phyloP scores from a whole-genome alignment of 2,329 filamentous ascomycete genomes.

The Hansfordia pulvinata region DNA sequence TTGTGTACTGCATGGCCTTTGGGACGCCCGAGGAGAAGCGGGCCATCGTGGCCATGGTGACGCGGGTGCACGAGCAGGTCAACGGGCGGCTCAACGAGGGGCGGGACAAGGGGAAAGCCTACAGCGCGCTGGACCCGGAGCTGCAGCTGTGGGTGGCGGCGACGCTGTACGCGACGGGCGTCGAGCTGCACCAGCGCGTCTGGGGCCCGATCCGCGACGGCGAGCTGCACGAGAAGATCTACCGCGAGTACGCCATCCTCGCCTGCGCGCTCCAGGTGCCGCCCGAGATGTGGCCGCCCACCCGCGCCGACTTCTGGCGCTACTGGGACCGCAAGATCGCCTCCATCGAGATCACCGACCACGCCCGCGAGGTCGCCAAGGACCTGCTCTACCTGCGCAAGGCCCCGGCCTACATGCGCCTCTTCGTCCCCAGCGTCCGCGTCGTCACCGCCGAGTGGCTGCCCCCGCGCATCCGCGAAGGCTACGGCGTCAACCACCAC shows the following conservation, averaged over 20 bases:
- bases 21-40: constrained; percentile 18
- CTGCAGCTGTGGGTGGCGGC: constrained; percentile 26
- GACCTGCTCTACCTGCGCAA: constrained; percentile 12
- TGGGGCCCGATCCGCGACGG: constrained; percentile 16
- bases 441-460: constrained; percentile 10
- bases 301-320: constrained; percentile 11
- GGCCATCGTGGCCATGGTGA: constrained; percentile 20
- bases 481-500: constrained; percentile 11
- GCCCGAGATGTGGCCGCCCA: constrained; percentile 14
- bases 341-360: constrained; percentile 12
- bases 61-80: constrained; percentile 18
- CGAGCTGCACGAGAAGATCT: constrained; percentile 12
- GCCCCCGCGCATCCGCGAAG: constrained; percentile 10
- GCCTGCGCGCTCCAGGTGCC: constrained; percentile 16
- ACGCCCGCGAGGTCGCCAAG: constrained; percentile 11
- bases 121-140: constrained; percentile 20
- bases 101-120: constrained; percentile 8
- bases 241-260: constrained; percentile 13
- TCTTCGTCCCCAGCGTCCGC: constrained; percentile 9
- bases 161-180: constrained; percentile 21
- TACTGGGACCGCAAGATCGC: constrained; percentile 16
- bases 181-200: constrained; percentile 20
- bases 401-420: constrained; percentile 8
- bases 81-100: constrained; percentile 12
- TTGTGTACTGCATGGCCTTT: constrained; percentile 23